Evolutionary conservation across 495 filamentous ascomycete genomes (phyloP), one percentile per base, ranked within the genome.

Genomic region (Lophium mytilinum): DNA sequence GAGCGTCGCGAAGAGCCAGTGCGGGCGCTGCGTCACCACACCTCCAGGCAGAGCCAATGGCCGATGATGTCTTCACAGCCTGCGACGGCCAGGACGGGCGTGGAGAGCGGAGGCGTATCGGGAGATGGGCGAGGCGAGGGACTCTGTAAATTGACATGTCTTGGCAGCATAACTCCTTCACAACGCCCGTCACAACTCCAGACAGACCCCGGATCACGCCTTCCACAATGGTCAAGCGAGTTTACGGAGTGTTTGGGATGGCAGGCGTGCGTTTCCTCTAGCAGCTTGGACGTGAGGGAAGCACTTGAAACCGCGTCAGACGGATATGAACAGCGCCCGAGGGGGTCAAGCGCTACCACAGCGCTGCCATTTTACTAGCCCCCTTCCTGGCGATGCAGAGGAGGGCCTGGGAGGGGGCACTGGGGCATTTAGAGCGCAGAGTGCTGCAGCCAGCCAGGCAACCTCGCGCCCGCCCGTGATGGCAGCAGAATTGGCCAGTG

Each of bases 1-100:
- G 24, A 30, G 24, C 42, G 14, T 11, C 35, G 36, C 10, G 17
- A 5, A 12, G 18, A 34, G 33, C 57, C 35, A 55, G 33, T 37
- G 33, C 50, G 21, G 50, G 42, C 9, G 52, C 57, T 60, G 57
- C 57, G 52, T 55, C 57, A 60, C 57, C 57, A 50, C 43, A 48
- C 43, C 33, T 34, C 18, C 14, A 10, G 33, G 9, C 49, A 15
- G 12, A 19, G 14, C 52, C 41, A 52, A 52, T 52, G n/a, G 34
- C 33, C 40, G 14, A 15, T 1, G 10, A n/a, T 5, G 4, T 24
- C 45, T 30, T 5, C 9, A 18, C 6, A 24, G 45, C 17, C 45
- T 48, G 45, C 45, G 45, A 48, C 43, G 43, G 12, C 43, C 11
- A 10, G 4, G 43, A 47, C 2, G 19, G 45, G 45, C 45, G 45